A percentile compares a stretch with the other conserved stretches of the same genome.
phyloP scores from a whole-genome alignment of 2,329 filamentous ascomycete genomes.

The Talaromyces verruculosus region DNA sequence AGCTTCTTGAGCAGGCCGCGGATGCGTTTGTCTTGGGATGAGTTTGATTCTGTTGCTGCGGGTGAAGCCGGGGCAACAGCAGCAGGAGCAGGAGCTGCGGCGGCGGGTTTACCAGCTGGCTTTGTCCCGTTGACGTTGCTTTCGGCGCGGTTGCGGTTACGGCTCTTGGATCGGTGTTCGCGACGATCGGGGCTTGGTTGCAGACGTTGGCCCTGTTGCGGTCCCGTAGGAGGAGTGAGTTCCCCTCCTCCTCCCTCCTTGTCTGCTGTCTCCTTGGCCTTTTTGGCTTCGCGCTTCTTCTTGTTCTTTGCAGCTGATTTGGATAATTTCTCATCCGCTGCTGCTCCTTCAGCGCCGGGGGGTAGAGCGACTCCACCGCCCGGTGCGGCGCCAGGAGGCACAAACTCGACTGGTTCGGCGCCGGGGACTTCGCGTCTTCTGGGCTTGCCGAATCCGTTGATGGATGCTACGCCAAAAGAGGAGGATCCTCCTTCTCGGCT shows the following conservation, averaged over 20 bases:
- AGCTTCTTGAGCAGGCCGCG: slow-evolving; percentile 95
- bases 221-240: slow-evolving; percentile 59
- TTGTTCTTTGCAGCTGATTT: slow-evolving; percentile 93
- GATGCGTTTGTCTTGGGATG: slow-evolving; percentile 83
- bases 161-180: slow-evolving; percentile 19
- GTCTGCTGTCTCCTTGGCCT: slow-evolving; percentile 75
- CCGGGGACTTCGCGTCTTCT: slow-evolving; percentile 80
- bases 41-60: slow-evolving; percentile 21
- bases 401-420: slow-evolving; percentile 67
- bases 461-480: slow-evolving; percentile 55
- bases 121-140: slow-evolving; percentile 19
- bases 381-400: slow-evolving; percentile 68
- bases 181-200: slow-evolving; percentile 32
- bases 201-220: slow-evolving; percentile 50
- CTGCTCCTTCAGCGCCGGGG: slow-evolving; percentile 56
- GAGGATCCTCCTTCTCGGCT: slow-evolving; percentile 71
- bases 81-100: slow-evolving; percentile 29
- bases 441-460: slow-evolving; percentile 77
- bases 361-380: slow-evolving; percentile 66
- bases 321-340: slow-evolving; percentile 67
- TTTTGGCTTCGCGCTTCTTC: slow-evolving; percentile 95
- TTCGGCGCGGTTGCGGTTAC: slow-evolving; percentile 24
- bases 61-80: slow-evolving; percentile 20
- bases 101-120: slow-evolving; percentile 7
- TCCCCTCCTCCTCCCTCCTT: slow-evolving; percentile 56